Base-by-base conservation (phyloP, 2,329 filamentous ascomycete genomes). In the Trichothecium sympodiale region DNA sequence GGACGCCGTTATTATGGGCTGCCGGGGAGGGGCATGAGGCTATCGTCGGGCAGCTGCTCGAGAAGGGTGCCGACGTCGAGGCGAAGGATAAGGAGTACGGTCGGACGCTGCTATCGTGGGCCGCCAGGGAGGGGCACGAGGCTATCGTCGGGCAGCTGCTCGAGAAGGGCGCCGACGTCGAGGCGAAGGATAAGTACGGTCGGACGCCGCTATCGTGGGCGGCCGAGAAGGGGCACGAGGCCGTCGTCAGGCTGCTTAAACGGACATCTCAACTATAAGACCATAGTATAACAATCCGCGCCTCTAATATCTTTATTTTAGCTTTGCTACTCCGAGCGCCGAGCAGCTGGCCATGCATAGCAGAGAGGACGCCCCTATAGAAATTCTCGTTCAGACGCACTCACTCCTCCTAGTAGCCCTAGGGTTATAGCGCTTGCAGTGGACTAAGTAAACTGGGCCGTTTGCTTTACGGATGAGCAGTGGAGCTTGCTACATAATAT, bases 151-250 rank as follows among this genome's bases (percentile, higher is more conserved):
- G n/a, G 13, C 23, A 33, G 13, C 40, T 47, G 17, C 33, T 47
- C 14, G 39, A 33, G 10, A 44, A 40, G 6, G 41, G 41, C 12
- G 43, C 42, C 8, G 36, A 40, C 7, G 33, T 48, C 16, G 41
- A 47, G 3, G 41, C 43, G 20, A 41, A 34, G 26, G 41, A 43
- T 23, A 31, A 35, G 2, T 35, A 44, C 33, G 41, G 43, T 18
- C 36, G 38, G 1, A 47, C 44, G 12, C 40, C 46, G 9, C 34
- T 48, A 5, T 42, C 31, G 4, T 40, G 42, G 6, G 46, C 44
- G 9, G 41, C 40, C 2, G 15, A 34, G 9, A 41, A 43, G 9
- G 43, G 46, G 1, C 37, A 43, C 15, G 44, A 46, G 23, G 38
- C 40, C 10, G 39, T 46, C 13, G 44, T 44, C 14, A 18, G 41